phyloP scores from a whole-genome alignment of 345 rosid species.

The sweet orange (Citrus sinensis) region DNA sequence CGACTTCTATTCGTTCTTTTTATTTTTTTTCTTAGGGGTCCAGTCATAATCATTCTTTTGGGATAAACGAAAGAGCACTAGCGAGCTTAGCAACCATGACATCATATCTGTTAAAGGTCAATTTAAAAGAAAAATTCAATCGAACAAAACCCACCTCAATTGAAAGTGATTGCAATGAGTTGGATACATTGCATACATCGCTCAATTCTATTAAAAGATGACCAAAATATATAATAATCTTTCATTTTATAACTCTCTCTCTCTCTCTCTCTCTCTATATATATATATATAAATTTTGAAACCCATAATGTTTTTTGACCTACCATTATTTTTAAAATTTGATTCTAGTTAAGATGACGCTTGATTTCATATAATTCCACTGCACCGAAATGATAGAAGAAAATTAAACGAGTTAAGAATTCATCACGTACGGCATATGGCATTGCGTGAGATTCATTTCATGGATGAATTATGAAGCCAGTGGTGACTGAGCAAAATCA shows the following conservation, averaged over 20 bases:
- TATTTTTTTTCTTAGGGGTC: neutral
- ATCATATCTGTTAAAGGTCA: neutral
- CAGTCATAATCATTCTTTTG: neutral
- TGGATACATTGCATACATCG: slow-evolving; percentile 17
- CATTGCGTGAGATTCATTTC: neutral
- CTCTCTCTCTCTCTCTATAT: no score
- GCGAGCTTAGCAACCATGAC: neutral
- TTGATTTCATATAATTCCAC: neutral
- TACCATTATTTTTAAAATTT: neutral
- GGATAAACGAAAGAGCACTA: slow-evolving; percentile 9
- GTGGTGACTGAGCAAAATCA: neutral
- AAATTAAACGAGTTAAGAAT: neutral
- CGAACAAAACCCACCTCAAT: neutral
- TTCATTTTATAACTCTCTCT: no score
- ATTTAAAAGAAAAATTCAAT: neutral
- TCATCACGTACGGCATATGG: neutral
- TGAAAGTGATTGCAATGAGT: slow-evolving; percentile 8
- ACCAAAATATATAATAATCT: no score
- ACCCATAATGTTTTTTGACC: neutral
- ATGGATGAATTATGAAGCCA: neutral
- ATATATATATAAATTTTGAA: no score
- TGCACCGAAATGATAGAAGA: neutral
- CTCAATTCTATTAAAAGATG: neutral
- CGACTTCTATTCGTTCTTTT: neutral
- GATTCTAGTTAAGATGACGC: neutral